phyloP scores from a whole-genome alignment of 2,329 filamentous ascomycete genomes.

The Alternaria panax region DNA sequence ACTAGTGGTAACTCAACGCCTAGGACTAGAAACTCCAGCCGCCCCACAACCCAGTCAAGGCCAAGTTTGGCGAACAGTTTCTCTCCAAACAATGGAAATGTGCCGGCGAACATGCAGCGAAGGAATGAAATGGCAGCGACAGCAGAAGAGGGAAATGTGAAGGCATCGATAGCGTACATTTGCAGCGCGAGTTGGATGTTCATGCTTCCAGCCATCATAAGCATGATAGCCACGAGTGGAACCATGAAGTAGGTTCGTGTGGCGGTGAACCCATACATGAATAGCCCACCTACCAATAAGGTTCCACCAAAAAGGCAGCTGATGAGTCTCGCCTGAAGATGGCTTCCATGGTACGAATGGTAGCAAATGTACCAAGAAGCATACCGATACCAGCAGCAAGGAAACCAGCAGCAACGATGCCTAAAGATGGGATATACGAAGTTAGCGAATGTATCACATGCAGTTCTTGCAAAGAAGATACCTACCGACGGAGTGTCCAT shows the following conservation, averaged over 20 bases:
- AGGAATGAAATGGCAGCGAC: slow-evolving; percentile 21
- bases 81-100: slow-evolving; percentile 21
- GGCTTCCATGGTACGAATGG: slow-evolving; percentile 21
- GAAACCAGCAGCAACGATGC: slow-evolving; percentile 21
- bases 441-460: too few relatives aligned
- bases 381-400: slow-evolving; percentile 20
- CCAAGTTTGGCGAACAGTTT: slow-evolving; percentile 17
- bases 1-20: slow-evolving; percentile 20
- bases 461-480: too few relatives aligned
- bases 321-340: slow-evolving; percentile 18
- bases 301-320: slow-evolving; percentile 14
- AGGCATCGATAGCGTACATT: slow-evolving; percentile 19
- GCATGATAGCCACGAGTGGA: slow-evolving; percentile 14
- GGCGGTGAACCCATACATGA: slow-evolving; percentile 23
- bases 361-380: slow-evolving; percentile 21
- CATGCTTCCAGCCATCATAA: slow-evolving; percentile 14
- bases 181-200: slow-evolving; percentile 20
- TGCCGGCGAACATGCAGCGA: slow-evolving; percentile 18
- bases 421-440: too few relatives aligned
- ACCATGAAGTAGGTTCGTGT: slow-evolving; percentile 19
- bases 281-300: slow-evolving; percentile 14
- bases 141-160: slow-evolving; percentile 21
- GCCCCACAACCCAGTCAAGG: slow-evolving; percentile 23
- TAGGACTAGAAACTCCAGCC: slow-evolving; percentile 20
- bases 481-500: too few relatives aligned